phyloP scores from a whole-genome alignment of 805 yeast genomes.

The Phaffomyces opuntiae region DNA sequence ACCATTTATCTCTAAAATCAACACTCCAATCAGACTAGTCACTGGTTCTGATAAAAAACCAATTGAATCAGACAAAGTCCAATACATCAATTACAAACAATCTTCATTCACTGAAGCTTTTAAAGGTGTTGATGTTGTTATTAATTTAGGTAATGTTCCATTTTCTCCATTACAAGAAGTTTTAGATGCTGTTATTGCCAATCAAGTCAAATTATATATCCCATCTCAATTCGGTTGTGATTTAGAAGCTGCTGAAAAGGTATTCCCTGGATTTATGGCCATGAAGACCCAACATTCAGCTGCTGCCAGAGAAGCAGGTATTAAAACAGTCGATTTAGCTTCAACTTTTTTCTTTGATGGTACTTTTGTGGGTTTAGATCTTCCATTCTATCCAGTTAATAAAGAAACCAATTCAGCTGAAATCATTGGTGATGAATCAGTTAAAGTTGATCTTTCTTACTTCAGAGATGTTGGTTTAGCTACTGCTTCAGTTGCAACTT shows the following conservation, averaged over 20 bases:
- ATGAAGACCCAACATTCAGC: constrained; percentile 31
- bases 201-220: constrained; percentile 44
- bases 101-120: constrained; percentile 30
- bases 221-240: constrained; percentile 59
- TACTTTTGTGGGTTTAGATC: constrained; percentile 17
- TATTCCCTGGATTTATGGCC: constrained; percentile 29
- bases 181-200: constrained; percentile 34
- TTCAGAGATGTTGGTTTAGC: constrained; percentile 37
- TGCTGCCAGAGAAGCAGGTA: constrained; percentile 34
- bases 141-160: constrained; percentile 34
- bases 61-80: constrained; percentile 16
- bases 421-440: constrained; percentile 34
- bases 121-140: constrained; percentile 42
- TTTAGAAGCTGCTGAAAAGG: constrained; percentile 21
- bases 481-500: constrained; percentile 35
- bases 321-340: constrained; percentile 39
- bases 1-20: constrained; percentile 33
- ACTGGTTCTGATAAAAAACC: constrained; percentile 24
- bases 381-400: constrained; percentile 33
- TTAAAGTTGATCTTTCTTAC: constrained; percentile 29
- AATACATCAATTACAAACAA: constrained; percentile 11
- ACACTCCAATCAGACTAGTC: constrained; percentile 44
- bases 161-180: constrained; percentile 26
- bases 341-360: constrained; percentile 35
- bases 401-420: constrained; percentile 14